Evolutionary conservation across 495 filamentous ascomycete species (phyloP).

Genomic region (Talaromyces thailandensis): DNA sequence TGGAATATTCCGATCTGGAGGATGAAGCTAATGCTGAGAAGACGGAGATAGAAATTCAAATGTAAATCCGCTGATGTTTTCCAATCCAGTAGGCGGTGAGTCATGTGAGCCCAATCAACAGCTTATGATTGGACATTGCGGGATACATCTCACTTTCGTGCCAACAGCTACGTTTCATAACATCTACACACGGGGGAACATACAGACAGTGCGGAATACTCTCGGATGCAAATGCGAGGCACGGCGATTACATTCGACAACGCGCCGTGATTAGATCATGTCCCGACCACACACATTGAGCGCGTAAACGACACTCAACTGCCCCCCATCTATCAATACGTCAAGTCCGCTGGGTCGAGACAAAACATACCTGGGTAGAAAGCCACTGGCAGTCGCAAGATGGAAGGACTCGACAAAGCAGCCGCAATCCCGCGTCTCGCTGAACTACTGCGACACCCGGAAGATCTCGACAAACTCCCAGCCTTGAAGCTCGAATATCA

Average conservation of each 20-base stretch:
- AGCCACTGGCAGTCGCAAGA: background rate
- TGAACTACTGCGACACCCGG: constrained; percentile 53
- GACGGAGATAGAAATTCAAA: background rate
- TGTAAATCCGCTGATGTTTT: background rate
- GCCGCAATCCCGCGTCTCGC: constrained; percentile 39
- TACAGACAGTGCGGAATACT: background rate
- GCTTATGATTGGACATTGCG: constrained; percentile 1
- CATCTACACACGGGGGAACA: background rate
- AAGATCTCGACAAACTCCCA: constrained; percentile 92
- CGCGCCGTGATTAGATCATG: background rate
- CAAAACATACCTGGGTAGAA: background rate
- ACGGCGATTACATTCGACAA: background rate
- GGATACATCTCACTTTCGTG: background rate
- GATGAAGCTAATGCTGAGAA: background rate
- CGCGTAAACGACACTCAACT: background rate
- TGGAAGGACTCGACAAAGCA: constrained; percentile 26
- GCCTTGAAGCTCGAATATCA: constrained; percentile 85
- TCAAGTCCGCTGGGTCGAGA: background rate
- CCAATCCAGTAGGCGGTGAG: background rate
- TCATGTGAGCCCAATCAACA: background rate
- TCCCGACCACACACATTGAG: background rate
- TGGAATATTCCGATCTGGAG: background rate
- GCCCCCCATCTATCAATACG: background rate
- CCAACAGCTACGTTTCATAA: background rate
- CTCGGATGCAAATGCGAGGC: background rate